Evolutionary conservation across 345 rosid genomes (phyloP), one percentile per base, ranked within the genome.

Genomic region (Eucalyptus coolabah): DNA sequence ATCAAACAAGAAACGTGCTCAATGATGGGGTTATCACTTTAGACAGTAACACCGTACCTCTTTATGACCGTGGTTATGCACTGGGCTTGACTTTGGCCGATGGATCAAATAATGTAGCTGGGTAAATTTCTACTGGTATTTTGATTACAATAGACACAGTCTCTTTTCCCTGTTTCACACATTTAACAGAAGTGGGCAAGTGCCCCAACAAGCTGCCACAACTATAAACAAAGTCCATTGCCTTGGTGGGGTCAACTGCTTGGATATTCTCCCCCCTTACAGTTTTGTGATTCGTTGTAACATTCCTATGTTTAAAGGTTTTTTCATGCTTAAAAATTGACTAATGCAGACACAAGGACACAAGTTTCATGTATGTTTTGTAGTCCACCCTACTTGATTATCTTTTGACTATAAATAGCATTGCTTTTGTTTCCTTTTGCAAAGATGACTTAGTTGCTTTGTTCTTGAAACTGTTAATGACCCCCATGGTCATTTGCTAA

Each of bases 41-140:
- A 50, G 96, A 96, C 88, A 87, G 94, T 90, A 92, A 91, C 91
- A 88, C 81, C 28, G 95, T 95, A 86, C 99, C 99, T 59, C 96
- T 95, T 88, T 98, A 98, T 95, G 97, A 98, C 89, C 99, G 99
- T 92, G 97, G 95, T 90, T 96, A 91, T 91, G 89, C 96, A 40
- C 87, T 95, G 88, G 98, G 99, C 88, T 95, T 98, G 96, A 95
- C 95, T 89, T 93, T 95, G 89, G 92, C 93, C n/a, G 93, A 89
- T 94, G 96, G 94, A 87, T 91, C 94, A 81, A 93, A 88, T 92
- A 97, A 95, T 93, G 82, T 90, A 63, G 98, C 95, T 90, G 95
- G 97, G 99, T 97, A 95, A 91, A 67, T 87, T 45, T 65, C 88
- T 63, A 30, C 44, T 21, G 82, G 45, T 77, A 77, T 77, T 77